Conservation (phyloP, 2,329 filamentous ascomycete species). For the Xylaria sp. region DNA sequence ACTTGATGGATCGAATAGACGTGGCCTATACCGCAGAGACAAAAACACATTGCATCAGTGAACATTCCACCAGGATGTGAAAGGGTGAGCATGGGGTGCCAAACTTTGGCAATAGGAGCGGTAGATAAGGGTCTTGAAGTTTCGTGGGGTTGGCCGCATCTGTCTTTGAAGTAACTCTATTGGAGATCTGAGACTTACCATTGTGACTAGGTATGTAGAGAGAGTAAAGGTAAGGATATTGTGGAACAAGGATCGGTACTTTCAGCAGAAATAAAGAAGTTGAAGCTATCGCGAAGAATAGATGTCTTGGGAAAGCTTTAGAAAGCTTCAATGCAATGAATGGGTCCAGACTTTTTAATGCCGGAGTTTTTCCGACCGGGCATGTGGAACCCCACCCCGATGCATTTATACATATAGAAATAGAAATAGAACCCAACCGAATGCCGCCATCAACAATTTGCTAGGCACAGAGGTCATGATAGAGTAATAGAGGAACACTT, state of each 20-base stretch:
- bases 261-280: slow-evolving; percentile 31
- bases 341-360: slow-evolving; percentile 44
- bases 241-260: slow-evolving; percentile 14
- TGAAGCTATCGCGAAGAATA: slow-evolving; percentile 49
- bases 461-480: not conserved
- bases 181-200: slow-evolving; percentile 42
- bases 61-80: not conserved
- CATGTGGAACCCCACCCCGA: slow-evolving; percentile 13
- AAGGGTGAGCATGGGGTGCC: not conserved
- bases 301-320: slow-evolving; percentile 48
- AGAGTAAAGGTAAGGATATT: not conserved
- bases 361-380: slow-evolving; percentile 48
- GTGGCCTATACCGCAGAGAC: slow-evolving; percentile 62
- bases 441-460: not conserved
- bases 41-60: slow-evolving; percentile 13
- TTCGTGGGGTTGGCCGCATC: not conserved
- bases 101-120: not conserved
- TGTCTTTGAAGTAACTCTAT: not conserved
- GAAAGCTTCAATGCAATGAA: slow-evolving; percentile 45
- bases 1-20: slow-evolving; percentile 93
- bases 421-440: not conserved
- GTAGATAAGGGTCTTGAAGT: not conserved
- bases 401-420: not conserved
- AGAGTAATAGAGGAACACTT: not conserved
- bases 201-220: slow-evolving; percentile 38